phyloP scores from a whole-genome alignment of 495 filamentous ascomycete species.

The Talaromyces liani region DNA sequence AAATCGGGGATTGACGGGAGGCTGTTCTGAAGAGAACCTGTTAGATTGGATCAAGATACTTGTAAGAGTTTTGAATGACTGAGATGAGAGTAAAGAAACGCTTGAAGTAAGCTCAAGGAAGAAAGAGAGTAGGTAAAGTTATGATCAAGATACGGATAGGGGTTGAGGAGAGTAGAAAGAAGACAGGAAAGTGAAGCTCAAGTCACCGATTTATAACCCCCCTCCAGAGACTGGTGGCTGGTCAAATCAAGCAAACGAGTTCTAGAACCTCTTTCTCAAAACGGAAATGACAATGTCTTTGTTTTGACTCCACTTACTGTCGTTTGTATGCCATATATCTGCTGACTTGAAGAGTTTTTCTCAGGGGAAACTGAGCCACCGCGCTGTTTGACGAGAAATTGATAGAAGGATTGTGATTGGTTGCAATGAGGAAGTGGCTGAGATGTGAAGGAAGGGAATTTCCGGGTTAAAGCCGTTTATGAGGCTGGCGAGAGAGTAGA shows the following conservation, averaged over 20 bases:
- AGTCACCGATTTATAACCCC: neutral
- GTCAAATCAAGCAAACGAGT: neutral
- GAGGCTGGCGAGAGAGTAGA: neutral
- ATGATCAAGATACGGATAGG: neutral
- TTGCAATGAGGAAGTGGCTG: neutral
- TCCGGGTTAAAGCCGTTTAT: neutral
- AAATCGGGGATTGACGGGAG: neutral
- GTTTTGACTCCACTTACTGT: neutral
- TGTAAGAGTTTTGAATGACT: neutral
- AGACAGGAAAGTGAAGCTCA: neutral
- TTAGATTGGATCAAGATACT: neutral
- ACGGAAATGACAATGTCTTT: neutral
- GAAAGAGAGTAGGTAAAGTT: neutral
- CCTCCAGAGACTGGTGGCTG: neutral
- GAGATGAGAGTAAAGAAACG: neutral
- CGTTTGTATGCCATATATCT: neutral
- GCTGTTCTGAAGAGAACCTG: neutral
- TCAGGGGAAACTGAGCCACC: neutral
- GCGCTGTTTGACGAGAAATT: neutral
- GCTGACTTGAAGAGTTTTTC: neutral
- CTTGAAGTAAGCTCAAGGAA: neutral
- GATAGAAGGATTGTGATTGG: neutral
- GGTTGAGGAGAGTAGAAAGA: neutral
- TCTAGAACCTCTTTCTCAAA: neutral
- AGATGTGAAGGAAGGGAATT: neutral